Evolutionary conservation across 176 grass and related monocot genomes (phyloP).

Genomic region (Hordeum vulgare): DNA sequence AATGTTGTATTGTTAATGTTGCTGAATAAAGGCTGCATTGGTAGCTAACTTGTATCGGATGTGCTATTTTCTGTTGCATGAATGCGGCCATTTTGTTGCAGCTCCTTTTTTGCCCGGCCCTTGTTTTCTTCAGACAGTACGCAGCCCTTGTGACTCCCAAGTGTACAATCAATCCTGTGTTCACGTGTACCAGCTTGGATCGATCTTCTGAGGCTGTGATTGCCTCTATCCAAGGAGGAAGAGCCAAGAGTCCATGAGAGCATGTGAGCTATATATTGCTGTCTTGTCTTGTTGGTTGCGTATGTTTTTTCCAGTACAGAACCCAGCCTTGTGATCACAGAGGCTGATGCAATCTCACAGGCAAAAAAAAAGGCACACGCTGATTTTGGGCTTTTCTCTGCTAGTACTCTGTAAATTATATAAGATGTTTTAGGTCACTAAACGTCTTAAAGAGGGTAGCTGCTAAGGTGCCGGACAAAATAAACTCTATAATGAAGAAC

Average conservation of each 20-base stretch:
- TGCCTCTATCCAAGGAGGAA: constrained; percentile 11
- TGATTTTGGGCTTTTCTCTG: background rate
- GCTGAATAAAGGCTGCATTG: background rate
- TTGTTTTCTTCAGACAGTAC: constrained; percentile 8
- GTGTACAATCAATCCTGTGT: constrained; percentile 14
- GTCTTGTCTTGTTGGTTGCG: constrained; percentile 21
- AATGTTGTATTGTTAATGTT: constrained; percentile 18
- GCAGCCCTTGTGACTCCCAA: constrained; percentile 30
- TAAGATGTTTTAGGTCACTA: too few relatives aligned
- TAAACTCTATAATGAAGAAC: too few relatives aligned
- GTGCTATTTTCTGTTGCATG: background rate
- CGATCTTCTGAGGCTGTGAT: constrained; percentile 21
- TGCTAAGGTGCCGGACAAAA: too few relatives aligned
- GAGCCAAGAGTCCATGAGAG: constrained; percentile 32
- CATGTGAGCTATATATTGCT: constrained; percentile 40
- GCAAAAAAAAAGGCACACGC: background rate
- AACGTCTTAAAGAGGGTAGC: too few relatives aligned
- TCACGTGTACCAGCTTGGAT: constrained; percentile 10
- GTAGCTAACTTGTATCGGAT: constrained; percentile 1
- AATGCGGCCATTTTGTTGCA: constrained; percentile 25
- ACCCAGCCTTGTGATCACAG: constrained; percentile 7
- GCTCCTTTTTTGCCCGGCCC: background rate
- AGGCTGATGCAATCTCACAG: constrained; percentile 24
- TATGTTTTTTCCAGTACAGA: background rate
- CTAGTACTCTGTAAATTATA: background rate